Percentiles rank a stretch among this genome's conserved stretches.
Conservation (phyloP, 352 stramenopile genomes). For the Phytophthora agathidicida region DNA sequence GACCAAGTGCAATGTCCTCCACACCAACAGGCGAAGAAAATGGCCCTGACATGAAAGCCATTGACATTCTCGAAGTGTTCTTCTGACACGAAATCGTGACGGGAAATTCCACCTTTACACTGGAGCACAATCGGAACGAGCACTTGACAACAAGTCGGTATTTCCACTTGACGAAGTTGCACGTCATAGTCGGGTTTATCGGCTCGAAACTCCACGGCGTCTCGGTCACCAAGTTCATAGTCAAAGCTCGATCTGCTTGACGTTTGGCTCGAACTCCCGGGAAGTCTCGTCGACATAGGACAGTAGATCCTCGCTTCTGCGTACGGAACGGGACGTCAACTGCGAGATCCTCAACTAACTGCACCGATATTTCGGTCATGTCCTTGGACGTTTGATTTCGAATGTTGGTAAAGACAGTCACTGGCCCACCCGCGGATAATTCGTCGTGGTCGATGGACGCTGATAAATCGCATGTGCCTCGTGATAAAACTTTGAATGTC, state of each 20-base stretch:
- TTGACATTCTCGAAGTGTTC: conserved; percentile 1
- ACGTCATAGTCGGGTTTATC: conserved; percentile 23
- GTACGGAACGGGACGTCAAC: conserved; percentile 25
- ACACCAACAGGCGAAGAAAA: conserved; percentile 14
- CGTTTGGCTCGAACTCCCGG: conserved; percentile 6
- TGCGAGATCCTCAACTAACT: conserved; percentile 20
- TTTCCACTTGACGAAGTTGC: conserved; percentile 18
- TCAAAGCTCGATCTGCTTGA: conserved; percentile 12
- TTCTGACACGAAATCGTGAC: conserved; percentile 2
- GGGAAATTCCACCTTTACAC: conserved; percentile 15
- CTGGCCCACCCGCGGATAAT: conserved; percentile 6
- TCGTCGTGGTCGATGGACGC: conserved; percentile 20
- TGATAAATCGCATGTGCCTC: conserved; percentile 14
- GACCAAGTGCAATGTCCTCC: no score
- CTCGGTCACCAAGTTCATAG: conserved; percentile 12
- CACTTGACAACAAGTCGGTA: conserved; percentile 21
- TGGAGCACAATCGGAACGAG: not conserved
- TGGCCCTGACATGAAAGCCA: conserved; percentile 2
- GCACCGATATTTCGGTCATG: conserved; percentile 11
- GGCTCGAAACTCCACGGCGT: conserved; percentile 14
- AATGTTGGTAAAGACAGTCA: conserved; percentile 15
- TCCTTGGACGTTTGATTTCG: conserved; percentile 20
- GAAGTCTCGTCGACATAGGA: conserved; percentile 12
- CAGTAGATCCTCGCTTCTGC: conserved; percentile 11
- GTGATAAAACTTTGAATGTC: conserved; percentile 11